These are phyloP conservation scores for Saccharomycopsis sp. DNA, from an alignment of 805 yeast genomes.

Conservation along the genomic window DNA sequence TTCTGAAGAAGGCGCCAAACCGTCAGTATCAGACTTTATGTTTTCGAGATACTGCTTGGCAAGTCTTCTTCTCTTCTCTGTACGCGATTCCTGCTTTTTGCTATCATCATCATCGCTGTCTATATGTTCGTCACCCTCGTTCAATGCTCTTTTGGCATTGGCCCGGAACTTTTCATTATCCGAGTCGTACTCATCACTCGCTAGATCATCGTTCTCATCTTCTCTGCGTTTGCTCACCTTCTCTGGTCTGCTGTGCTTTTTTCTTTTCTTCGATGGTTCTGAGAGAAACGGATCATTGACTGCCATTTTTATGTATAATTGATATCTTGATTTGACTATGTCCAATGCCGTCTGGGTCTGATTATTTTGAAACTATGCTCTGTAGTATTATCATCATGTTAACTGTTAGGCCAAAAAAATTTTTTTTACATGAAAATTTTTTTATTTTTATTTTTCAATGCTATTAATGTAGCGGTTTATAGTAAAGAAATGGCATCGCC, in stretches of 20 bases:
- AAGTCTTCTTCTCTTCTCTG: conserved; percentile 88
- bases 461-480: too few species aligned
- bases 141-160: conserved; percentile 34
- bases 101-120: conserved; percentile 59
- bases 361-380: neutral
- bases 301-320: conserved; percentile 33
- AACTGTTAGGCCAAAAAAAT: neutral
- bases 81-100: conserved; percentile 68
- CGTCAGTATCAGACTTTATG: conserved; percentile 51
- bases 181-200: conserved; percentile 34
- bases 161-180: conserved; percentile 24
- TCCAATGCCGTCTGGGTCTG: neutral
- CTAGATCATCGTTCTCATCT: conserved; percentile 48
- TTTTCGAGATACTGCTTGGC: conserved; percentile 89
- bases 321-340: neutral
- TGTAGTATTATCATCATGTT: conserved; percentile 2
- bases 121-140: conserved; percentile 27
- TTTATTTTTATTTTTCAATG: too few species aligned
- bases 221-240: conserved; percentile 24
- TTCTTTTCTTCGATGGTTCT: conserved; percentile 46
- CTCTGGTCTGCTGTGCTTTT: conserved; percentile 17
- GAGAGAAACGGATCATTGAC: conserved; percentile 54
- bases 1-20: conserved; percentile 25
- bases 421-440: neutral
- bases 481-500: neutral